phyloP scores from a whole-genome alignment of 2,329 filamentous ascomycete genomes.

The Exutisphaerella laricina region DNA sequence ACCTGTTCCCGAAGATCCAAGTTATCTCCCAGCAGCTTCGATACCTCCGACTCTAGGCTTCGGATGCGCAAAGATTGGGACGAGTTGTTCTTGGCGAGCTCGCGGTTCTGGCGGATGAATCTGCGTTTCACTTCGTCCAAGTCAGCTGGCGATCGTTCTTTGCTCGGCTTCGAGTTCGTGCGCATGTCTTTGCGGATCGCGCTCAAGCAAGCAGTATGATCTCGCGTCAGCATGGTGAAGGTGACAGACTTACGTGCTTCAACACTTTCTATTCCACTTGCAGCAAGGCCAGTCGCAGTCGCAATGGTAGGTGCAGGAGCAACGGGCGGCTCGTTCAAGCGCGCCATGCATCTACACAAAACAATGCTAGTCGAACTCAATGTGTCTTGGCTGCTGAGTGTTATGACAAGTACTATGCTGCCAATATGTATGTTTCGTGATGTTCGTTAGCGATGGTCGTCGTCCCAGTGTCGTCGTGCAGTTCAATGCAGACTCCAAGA shows the following conservation, averaged over 20 bases:
- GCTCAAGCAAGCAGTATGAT: conserved; percentile 2
- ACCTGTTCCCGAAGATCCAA: conserved; percentile 66
- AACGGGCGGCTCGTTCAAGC: conserved; percentile 67
- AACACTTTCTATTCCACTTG: conserved; percentile 53
- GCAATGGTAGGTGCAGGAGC: conserved; percentile 39
- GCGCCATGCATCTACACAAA: conserved; percentile 55
- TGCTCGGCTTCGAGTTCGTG: conserved; percentile 27
- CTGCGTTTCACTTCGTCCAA: conserved; percentile 62
- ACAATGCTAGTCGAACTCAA: neutral
- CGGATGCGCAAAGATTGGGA: conserved; percentile 71
- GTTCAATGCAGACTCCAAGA: neutral
- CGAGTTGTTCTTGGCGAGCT: conserved; percentile 72
- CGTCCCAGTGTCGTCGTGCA: neutral
- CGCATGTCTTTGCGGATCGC: conserved; percentile 23
- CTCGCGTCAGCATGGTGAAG: neutral
- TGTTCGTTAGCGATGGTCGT: conserved; percentile 1
- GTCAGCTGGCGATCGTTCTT: conserved; percentile 24
- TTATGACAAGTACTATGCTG: no score
- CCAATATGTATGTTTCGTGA: conserved; percentile 1
- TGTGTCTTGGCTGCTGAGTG: neutral
- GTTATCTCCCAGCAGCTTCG: conserved; percentile 72
- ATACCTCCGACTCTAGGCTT: conserved; percentile 68
- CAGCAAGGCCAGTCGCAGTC: conserved; percentile 15
- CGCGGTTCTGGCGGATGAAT: conserved; percentile 76
- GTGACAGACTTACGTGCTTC: conserved; percentile 58